These are phyloP conservation scores for Fusarium guadeloupense DNA, from an alignment of 2,329 filamentous ascomycete species.

Conservation along the genomic window DNA sequence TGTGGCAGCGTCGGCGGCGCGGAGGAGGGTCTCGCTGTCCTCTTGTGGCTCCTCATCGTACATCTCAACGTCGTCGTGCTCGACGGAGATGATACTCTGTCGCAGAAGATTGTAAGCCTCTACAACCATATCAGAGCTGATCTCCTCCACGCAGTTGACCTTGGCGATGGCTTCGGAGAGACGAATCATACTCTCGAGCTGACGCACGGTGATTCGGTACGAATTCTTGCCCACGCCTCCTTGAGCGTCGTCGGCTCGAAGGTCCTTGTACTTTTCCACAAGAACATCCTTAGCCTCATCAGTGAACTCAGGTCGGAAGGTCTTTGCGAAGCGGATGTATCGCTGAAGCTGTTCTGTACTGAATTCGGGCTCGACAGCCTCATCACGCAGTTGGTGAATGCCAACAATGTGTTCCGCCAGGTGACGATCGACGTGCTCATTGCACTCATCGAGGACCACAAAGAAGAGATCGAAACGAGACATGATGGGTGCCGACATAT, in stretches of 20 bases:
- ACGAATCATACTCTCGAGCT: constrained; percentile 95
- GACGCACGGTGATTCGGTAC: constrained; percentile 96
- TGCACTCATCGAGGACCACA: constrained; percentile 95
- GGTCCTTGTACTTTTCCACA: constrained; percentile 94
- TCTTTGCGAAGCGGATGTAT: constrained; percentile 95
- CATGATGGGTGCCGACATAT: constrained; percentile 99
- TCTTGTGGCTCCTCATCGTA: constrained; percentile 72
- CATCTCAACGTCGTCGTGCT: constrained; percentile 96
- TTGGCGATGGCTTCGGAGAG: constrained; percentile 98
- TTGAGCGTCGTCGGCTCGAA: constrained; percentile 91
- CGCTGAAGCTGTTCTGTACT: constrained; percentile 95
- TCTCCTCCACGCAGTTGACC: constrained; percentile 93
- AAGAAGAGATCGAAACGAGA: constrained; percentile 99
- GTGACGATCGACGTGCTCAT: constrained; percentile 88
- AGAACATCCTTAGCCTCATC: constrained; percentile 85
- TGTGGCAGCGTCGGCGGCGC: constrained; percentile 53
- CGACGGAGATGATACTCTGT: constrained; percentile 96
- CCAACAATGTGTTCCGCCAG: constrained; percentile 94
- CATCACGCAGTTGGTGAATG: constrained; percentile 91
- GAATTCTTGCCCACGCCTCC: constrained; percentile 94
- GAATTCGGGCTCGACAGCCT: constrained; percentile 90
- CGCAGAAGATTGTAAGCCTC: constrained; percentile 92
- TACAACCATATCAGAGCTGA: constrained; percentile 83
- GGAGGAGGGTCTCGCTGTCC: constrained; percentile 57
- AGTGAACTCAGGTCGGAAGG: constrained; percentile 92